These are phyloP conservation scores for Ilyonectria sp. DNA, from an alignment of 2,329 filamentous ascomycete genomes.

Conservation along the genomic window DNA sequence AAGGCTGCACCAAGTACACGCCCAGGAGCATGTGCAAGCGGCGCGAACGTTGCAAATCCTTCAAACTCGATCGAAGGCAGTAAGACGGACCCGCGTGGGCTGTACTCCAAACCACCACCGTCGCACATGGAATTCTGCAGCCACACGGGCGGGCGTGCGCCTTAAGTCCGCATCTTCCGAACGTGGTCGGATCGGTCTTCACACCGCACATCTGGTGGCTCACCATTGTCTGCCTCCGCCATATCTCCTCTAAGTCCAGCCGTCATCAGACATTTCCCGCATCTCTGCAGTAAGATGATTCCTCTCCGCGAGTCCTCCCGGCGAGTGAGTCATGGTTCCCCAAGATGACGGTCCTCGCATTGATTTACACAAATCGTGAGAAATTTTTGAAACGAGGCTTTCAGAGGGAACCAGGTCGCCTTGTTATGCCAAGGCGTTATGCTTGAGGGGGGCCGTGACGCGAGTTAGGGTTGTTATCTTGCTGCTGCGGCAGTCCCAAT, in stretches of 20 bases:
- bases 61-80: not conserved
- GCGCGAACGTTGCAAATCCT: too few relatives aligned
- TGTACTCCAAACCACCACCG: not conserved
- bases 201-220: constrained; percentile 20
- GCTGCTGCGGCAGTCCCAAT: constrained; percentile 10
- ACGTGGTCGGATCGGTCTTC: constrained; percentile 32
- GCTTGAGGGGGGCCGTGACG: constrained; percentile 6
- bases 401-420: not conserved
- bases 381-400: not conserved
- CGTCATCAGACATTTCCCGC: constrained; percentile 23
- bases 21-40: constrained; percentile 6
- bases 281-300: constrained; percentile 16
- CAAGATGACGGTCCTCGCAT: not conserved
- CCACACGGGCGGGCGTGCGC: not conserved
- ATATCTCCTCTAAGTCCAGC: constrained; percentile 30
- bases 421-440: constrained; percentile 42
- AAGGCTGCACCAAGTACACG: constrained; percentile 13
- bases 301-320: not conserved
- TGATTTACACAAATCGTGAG: not conserved
- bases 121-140: not conserved
- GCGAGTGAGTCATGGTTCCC: not conserved
- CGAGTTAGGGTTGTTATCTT: constrained; percentile 20
- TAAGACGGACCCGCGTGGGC: constrained; percentile 3
- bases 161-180: constrained; percentile 44
- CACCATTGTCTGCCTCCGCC: constrained; percentile 16